Evolutionary conservation across 2,329 filamentous ascomycete genomes (phyloP), one percentile per base, ranked within the genome.

Genomic region (Ophiocordyceps australis): DNA sequence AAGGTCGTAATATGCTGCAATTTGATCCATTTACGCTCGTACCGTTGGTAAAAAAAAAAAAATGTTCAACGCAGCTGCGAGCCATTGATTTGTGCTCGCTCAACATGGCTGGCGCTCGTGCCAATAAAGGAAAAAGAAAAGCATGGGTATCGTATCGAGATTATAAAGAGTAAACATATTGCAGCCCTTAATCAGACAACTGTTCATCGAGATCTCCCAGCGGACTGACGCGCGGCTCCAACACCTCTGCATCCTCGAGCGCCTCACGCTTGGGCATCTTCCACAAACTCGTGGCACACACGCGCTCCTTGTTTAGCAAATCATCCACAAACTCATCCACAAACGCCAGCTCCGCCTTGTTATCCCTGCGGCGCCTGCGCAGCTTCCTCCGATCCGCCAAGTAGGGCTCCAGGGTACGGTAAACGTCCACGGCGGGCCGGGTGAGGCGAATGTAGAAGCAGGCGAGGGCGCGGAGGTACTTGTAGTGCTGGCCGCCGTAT

Each of bases 311-410:
- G 0, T 69, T 77, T 34, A 98, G 57, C 36, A 98, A 53, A 33
- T 94, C 83, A 47, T 98, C 89, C 28, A 95, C 71, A 47, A 98
- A 95, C 39, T 86, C 75, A 49, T 98, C 89, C 51, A 98, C 61
- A 41, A 68, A 77, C 3, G 81, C 89, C 38, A 98, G 48, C 13
- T n/a, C 14, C 13, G 14, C 20, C 7, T 9, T 57, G 62, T 34
- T 79, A 85, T 2, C 79, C 78, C 16, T 71, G 68, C 35, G 76
- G 38, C 78, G 66, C 32, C 82, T 59, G 48, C 78, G 72, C 49
- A 98, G 45, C 54, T 95, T 98, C 38, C 89, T 61, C 35, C 68
- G 65, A 45, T 98, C 89, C 32, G 70, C 68, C 26, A 98, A 55
- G 30, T 79, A 73, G 16, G 82, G 81, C 55, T 98, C 89, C 22